Percentiles rank a stretch among this genome's conserved stretches.
Evolutionary conservation across 768 basidiomycete species (phyloP).

Genomic region (Mycena galopus): DNA sequence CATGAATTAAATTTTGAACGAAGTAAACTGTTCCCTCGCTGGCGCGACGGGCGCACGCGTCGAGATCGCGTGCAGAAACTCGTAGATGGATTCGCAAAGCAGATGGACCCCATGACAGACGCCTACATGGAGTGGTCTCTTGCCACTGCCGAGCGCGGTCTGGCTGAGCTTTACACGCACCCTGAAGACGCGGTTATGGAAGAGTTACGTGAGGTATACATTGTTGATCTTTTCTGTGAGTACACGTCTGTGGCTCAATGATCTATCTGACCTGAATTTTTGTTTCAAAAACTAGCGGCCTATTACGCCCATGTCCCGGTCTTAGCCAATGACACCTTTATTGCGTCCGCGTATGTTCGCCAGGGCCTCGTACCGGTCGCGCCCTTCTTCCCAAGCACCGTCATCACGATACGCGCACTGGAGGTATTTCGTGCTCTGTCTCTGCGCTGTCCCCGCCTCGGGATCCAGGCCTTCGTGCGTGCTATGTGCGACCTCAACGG

Average conservation of each 20-base stretch:
- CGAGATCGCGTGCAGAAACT: not conserved
- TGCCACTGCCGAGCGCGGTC: not conserved
- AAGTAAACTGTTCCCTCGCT: not conserved
- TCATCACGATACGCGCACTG: not conserved
- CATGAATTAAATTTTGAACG: not conserved
- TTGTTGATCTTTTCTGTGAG: too few species aligned
- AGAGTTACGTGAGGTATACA: not conserved
- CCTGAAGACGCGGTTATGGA: not conserved
- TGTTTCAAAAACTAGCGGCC: too few species aligned
- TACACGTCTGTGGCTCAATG: too few species aligned
- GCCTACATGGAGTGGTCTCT: not conserved
- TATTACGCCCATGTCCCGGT: too few species aligned
- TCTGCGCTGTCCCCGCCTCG: conserved; percentile 35
- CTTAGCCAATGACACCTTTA: too few species aligned
- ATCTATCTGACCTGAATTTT: too few species aligned
- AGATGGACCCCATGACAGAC: not conserved
- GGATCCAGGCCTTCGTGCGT: conserved; percentile 39
- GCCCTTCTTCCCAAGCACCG: not conserved
- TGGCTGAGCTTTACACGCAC: not conserved
- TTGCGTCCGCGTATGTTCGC: too few species aligned
- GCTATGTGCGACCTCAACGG: conserved; percentile 37
- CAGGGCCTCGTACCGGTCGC: too few species aligned
- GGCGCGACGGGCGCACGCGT: not conserved
- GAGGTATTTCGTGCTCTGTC: conserved; percentile 7
- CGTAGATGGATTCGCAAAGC: not conserved